Conservation (phyloP, 176 grass and related monocot genomes). For the Alloteropsis semialata region DNA sequence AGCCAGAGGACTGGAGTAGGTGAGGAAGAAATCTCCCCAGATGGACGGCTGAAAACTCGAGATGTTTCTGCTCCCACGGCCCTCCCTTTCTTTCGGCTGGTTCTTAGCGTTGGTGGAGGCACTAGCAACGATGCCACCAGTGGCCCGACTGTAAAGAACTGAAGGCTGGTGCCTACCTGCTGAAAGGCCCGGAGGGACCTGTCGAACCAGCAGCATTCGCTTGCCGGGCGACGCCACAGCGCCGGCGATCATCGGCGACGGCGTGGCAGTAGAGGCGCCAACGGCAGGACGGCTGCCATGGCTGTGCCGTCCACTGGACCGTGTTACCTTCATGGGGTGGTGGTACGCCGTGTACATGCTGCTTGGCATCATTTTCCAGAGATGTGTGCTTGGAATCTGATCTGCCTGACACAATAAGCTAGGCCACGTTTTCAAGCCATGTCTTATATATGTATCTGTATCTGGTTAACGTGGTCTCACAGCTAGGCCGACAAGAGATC, state of each 20-base stretch:
- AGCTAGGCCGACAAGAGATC: no score
- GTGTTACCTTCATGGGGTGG: neutral
- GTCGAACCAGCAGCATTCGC: neutral
- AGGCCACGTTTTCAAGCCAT: no score
- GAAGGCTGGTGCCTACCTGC: neutral
- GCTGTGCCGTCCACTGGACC: neutral
- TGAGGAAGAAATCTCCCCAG: conserved; percentile 16
- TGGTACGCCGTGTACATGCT: neutral
- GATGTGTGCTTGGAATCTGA: neutral
- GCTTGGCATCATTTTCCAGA: neutral
- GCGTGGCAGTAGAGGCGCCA: neutral
- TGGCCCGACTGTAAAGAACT: neutral
- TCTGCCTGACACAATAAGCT: neutral
- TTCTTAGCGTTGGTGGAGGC: neutral
- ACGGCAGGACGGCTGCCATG: neutral
- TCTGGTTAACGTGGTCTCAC: no score
- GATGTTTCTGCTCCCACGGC: neutral
- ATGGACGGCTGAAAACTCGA: neutral
- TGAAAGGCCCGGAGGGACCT: neutral
- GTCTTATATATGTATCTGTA: no score
- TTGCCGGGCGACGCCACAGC: neutral
- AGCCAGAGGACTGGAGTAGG: neutral
- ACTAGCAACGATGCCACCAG: neutral
- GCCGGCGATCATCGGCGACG: neutral
- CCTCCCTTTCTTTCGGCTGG: neutral